Conservation (phyloP, 345 rosid species). For the Populus euphratica region DNA sequence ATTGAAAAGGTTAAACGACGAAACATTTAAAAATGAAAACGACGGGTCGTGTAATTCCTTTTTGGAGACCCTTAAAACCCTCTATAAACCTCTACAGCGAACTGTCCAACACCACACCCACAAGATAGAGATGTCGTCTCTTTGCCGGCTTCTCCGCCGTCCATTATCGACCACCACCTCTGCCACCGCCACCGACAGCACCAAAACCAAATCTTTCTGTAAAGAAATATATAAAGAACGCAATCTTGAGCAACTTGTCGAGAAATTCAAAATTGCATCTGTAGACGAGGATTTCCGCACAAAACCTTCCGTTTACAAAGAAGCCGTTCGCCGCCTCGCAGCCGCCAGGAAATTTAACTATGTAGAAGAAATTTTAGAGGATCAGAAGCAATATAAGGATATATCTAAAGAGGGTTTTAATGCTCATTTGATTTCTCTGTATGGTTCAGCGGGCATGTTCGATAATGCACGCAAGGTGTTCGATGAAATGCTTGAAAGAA, state of each 20-base stretch:
- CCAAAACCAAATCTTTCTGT: conserved; percentile 19
- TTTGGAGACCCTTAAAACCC: background rate
- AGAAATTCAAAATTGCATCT: conserved; percentile 56
- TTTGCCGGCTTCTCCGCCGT: conserved; percentile 10
- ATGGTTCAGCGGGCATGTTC: conserved; percentile 54
- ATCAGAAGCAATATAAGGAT: conserved; percentile 60
- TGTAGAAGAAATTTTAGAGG: conserved; percentile 61
- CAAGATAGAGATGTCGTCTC: background rate
- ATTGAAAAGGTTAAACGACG: background rate
- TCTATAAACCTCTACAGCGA: background rate
- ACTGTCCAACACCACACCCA: background rate
- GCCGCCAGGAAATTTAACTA: conserved; percentile 37
- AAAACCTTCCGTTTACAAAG: conserved; percentile 38
- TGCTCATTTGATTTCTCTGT: conserved; percentile 47
- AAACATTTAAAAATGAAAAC: background rate
- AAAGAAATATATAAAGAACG: conserved; percentile 44
- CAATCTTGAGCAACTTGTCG: conserved; percentile 50
- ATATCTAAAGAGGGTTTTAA: conserved; percentile 60
- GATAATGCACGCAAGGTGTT: conserved; percentile 64
- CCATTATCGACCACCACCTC: background rate
- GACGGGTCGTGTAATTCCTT: background rate
- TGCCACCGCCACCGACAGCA: background rate
- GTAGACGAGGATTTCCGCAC: conserved; percentile 50
- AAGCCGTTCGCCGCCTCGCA: conserved; percentile 61
- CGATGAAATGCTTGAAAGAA: conserved; percentile 62